Conservation (phyloP, 768 basidiomycete genomes). For the Epithele typhae region DNA sequence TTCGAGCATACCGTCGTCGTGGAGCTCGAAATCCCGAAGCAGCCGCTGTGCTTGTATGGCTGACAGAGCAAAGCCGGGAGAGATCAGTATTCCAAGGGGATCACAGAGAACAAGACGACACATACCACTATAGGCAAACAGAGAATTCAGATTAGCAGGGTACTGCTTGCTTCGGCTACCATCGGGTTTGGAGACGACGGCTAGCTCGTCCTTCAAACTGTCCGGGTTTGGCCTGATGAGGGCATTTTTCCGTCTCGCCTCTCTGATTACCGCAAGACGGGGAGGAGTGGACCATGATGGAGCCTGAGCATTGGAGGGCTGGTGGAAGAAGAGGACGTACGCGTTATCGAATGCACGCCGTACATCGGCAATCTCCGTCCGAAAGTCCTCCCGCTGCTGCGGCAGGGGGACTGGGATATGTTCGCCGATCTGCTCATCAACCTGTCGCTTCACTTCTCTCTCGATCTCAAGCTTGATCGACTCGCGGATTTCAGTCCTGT, state of each 20-base stretch:
- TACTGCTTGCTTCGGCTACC: slow-evolving; percentile 44
- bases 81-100: slow-evolving; percentile 27
- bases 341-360: slow-evolving; percentile 47
- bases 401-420: slow-evolving; percentile 45
- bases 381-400: slow-evolving; percentile 41
- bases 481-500: slow-evolving; percentile 33
- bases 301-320: background rate
- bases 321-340: slow-evolving; percentile 33
- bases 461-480: slow-evolving; percentile 38
- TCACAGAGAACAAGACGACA: slow-evolving; percentile 1
- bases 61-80: too few relatives aligned
- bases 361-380: slow-evolving; percentile 39
- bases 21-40: slow-evolving; percentile 46
- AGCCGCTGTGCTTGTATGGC: slow-evolving; percentile 38
- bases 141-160: slow-evolving; percentile 44
- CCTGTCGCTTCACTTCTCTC: slow-evolving; percentile 40
- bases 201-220: slow-evolving; percentile 42
- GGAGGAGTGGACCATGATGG: too few relatives aligned
- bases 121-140: slow-evolving; percentile 54
- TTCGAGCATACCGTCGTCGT: slow-evolving; percentile 35
- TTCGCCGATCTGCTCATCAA: slow-evolving; percentile 44
- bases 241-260: slow-evolving; percentile 47
- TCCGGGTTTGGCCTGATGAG: slow-evolving; percentile 26
- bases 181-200: slow-evolving; percentile 42
- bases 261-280: too few relatives aligned